A percentile compares a stretch with the other conserved stretches of the same genome.
Conservation (phyloP, 768 basidiomycete species). For the Trametes gibbosa region DNA sequence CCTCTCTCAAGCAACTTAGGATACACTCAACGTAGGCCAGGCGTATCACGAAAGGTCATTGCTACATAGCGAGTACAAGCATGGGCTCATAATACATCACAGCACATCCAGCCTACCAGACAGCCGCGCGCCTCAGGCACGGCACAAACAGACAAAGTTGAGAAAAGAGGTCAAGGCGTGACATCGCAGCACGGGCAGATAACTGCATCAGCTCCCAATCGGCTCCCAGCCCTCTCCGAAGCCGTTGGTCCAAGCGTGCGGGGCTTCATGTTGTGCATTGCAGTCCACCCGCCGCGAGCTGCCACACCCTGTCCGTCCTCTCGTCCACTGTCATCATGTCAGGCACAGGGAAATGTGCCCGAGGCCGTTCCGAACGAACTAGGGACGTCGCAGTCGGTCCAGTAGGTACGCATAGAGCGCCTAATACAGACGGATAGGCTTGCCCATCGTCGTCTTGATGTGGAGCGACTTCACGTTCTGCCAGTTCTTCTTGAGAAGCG, state of each 20-base stretch:
- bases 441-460: constrained; percentile 99
- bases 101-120: constrained; percentile 2
- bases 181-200: constrained; percentile 19
- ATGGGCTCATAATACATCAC: constrained; percentile 12
- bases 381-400: neutral
- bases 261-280: constrained; percentile 93
- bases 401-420: constrained; percentile 2
- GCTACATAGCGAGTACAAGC: constrained; percentile 17
- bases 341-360: neutral
- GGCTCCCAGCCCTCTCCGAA: constrained; percentile 55
- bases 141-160: constrained; percentile 4
- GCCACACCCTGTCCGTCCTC: neutral
- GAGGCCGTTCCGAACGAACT: constrained; percentile 1
- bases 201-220: constrained; percentile 87
- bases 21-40: neutral
- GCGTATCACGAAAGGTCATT: constrained; percentile 12
- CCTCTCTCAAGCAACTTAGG: too few species aligned
- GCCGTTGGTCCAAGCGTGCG: constrained; percentile 99
- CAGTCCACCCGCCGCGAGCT: constrained; percentile 30
- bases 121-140: constrained; percentile 2
- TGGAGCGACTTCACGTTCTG: constrained; percentile 99
- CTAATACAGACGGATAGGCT: constrained; percentile 93
- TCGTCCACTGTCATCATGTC: neutral
- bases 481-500: constrained; percentile 99
- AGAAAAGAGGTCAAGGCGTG: constrained; percentile 12